phyloP scores from a whole-genome alignment of 2,329 filamentous ascomycete species.

The Aspergillus vadensis region DNA sequence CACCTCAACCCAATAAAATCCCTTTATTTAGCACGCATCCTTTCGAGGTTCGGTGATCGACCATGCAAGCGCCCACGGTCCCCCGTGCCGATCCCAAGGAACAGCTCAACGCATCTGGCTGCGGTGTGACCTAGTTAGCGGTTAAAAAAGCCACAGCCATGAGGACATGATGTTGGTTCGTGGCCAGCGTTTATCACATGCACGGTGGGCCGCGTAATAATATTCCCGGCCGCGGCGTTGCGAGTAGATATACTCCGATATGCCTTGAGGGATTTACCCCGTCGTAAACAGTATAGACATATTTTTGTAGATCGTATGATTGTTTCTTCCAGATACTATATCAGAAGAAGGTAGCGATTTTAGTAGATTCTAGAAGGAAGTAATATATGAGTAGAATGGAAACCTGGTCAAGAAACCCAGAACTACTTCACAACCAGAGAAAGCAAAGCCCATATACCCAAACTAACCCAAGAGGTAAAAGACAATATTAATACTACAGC shows the following conservation, averaged over 20 bases:
- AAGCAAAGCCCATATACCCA: too few relatives aligned
- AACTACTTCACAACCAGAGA: too few relatives aligned
- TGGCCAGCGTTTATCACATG: neutral
- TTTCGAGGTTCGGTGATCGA: neutral
- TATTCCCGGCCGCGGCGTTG: neutral
- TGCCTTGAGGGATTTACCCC: neutral
- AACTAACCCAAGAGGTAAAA: too few relatives aligned
- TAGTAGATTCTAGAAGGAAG: too few relatives aligned
- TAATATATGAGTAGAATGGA: too few relatives aligned
- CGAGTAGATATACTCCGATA: neutral
- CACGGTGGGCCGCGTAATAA: neutral
- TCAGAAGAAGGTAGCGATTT: too few relatives aligned
- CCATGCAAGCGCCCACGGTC: neutral
- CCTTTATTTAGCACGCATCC: neutral
- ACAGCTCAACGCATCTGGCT: neutral
- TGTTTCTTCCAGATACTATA: too few relatives aligned
- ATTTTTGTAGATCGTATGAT: too few relatives aligned
- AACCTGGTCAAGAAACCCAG: too few relatives aligned
- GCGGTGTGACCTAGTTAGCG: neutral
- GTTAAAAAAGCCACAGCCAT: neutral
- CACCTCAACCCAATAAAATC: neutral
- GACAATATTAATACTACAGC: too few relatives aligned
- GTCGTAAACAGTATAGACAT: too few relatives aligned
- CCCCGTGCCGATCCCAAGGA: neutral
- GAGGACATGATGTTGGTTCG: neutral